phyloP scores from a whole-genome alignment of 2,329 filamentous ascomycete genomes.

The Colletotrichum gloeosporioides region DNA sequence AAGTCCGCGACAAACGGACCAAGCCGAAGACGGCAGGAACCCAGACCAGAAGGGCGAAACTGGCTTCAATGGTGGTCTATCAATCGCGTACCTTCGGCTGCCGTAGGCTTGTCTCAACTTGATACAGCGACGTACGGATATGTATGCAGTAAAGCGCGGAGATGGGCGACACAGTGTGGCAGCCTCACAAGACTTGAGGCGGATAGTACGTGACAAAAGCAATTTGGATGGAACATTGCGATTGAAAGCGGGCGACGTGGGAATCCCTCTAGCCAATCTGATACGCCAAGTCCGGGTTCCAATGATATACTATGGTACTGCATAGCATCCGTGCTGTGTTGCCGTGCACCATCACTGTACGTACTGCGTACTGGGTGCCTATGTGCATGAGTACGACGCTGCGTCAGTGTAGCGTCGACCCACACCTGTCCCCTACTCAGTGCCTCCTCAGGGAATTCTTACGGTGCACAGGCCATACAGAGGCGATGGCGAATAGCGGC shows the following conservation, averaged over 20 bases:
- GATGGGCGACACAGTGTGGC: background rate
- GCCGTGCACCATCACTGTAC: background rate
- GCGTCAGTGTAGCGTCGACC: background rate
- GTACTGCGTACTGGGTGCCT: background rate
- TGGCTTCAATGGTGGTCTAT: background rate
- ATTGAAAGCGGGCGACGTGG: background rate
- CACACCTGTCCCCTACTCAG: background rate
- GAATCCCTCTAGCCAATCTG: background rate
- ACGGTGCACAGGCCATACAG: background rate
- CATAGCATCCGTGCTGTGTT: background rate
- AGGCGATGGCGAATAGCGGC: background rate
- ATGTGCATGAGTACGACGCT: background rate
- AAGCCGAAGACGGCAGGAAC: background rate
- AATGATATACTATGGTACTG: background rate
- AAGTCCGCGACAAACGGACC: background rate
- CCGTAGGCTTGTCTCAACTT: background rate
- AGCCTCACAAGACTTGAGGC: background rate
- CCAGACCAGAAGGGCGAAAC: background rate
- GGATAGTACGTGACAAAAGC: background rate
- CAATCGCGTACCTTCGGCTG: background rate
- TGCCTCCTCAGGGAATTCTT: background rate
- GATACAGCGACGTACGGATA: background rate
- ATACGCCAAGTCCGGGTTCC: constrained; percentile 6
- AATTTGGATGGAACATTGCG: background rate
- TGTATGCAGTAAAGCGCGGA: background rate